These are phyloP conservation scores for Coniochaeta sp. DNA, from an alignment of 2,329 filamentous ascomycete genomes.

Conservation along the genomic window DNA sequence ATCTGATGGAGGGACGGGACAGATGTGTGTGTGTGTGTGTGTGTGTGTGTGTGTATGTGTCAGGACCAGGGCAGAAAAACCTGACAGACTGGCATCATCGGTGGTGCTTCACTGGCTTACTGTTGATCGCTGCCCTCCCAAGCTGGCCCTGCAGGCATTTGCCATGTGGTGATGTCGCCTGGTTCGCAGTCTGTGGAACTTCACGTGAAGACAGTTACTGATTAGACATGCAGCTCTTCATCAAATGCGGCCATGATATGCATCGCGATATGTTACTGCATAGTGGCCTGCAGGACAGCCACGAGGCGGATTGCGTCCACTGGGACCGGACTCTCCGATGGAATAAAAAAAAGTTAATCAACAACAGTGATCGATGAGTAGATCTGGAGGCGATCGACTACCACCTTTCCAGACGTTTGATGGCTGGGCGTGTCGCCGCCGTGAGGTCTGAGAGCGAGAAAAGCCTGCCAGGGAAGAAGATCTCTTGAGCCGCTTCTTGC, in stretches of 20 bases:
- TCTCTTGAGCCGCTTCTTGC: not conserved
- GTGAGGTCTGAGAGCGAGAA: not conserved
- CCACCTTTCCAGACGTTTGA: not conserved
- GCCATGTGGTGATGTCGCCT: not conserved
- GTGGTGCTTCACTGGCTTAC: not conserved
- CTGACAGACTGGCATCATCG: not conserved
- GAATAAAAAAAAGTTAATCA: not conserved
- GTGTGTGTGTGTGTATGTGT: not conserved
- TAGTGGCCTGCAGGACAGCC: not conserved
- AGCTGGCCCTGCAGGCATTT: not conserved
- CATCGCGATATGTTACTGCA: not conserved
- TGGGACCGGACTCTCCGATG: not conserved
- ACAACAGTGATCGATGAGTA: not conserved
- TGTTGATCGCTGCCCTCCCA: not conserved
- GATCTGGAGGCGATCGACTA: not conserved
- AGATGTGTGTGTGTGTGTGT: not conserved
- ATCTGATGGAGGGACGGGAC: constrained; percentile 7
- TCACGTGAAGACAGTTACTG: not conserved
- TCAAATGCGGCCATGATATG: not conserved
- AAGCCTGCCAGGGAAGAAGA: not conserved
- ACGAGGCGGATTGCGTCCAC: not conserved
- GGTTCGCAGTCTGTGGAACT: no score
- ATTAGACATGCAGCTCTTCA: not conserved
- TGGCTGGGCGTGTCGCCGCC: not conserved
- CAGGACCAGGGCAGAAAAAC: not conserved